These are phyloP conservation scores for Apiospora saccharicola DNA, from an alignment of 2,329 filamentous ascomycete species.

Conservation along the genomic window DNA sequence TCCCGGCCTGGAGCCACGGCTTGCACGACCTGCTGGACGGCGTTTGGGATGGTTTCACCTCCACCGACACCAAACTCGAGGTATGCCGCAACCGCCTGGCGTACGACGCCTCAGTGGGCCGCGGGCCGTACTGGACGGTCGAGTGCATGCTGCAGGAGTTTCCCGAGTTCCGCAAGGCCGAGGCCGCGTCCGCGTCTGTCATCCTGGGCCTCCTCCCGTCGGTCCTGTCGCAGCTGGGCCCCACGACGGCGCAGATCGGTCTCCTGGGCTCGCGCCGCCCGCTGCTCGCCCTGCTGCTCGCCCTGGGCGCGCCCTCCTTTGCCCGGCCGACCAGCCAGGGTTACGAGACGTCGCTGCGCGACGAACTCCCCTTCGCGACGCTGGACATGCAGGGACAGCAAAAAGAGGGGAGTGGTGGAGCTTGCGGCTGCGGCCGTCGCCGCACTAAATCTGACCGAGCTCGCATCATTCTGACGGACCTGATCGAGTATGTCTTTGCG, in stretches of 20 bases:
- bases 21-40: not conserved
- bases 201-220: slow-evolving; percentile 34
- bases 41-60: not conserved
- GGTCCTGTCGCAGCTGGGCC: slow-evolving; percentile 32
- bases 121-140: slow-evolving; percentile 16
- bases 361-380: slow-evolving; percentile 28
- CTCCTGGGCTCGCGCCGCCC: slow-evolving; percentile 32
- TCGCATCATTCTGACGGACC: slow-evolving; percentile 20
- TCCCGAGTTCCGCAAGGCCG: slow-evolving; percentile 34
- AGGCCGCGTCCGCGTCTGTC: slow-evolving; percentile 33
- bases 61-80: not conserved
- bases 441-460: slow-evolving; percentile 3
- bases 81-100: not conserved
- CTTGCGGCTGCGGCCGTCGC: not conserved
- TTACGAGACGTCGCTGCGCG: not conserved
- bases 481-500: slow-evolving; percentile 34
- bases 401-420: no score
- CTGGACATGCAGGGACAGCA: not conserved
- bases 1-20: not conserved
- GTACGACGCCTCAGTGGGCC: not conserved
- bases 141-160: slow-evolving; percentile 33
- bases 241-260: slow-evolving; percentile 31
- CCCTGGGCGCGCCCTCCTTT: slow-evolving; percentile 26
- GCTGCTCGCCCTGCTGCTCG: slow-evolving; percentile 31
- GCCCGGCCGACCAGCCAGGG: not conserved